Conservation (phyloP, 2,329 filamentous ascomycete genomes). For the Aspergillus candidus region DNA sequence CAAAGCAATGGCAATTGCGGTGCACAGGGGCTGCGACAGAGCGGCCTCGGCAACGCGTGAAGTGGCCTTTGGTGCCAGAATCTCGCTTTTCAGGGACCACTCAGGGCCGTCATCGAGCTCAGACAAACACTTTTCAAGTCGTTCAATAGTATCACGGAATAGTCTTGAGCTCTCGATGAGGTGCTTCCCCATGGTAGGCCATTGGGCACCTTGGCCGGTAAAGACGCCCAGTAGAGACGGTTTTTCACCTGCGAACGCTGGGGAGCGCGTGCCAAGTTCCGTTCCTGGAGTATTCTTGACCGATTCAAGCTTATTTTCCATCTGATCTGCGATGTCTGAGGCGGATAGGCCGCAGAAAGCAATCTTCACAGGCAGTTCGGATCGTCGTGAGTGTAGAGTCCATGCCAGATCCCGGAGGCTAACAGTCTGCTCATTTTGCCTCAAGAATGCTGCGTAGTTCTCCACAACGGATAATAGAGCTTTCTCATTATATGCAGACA, state of each 20-base stretch:
- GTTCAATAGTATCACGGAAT: constrained; percentile 8
- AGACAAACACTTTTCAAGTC: constrained; percentile 6
- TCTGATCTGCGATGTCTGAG: neutral
- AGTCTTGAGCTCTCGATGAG: constrained; percentile 9
- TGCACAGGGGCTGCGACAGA: constrained; percentile 21
- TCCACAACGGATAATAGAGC: constrained; percentile 7
- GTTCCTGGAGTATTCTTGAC: neutral
- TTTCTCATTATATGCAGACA: constrained; percentile 18
- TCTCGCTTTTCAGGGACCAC: constrained; percentile 17
- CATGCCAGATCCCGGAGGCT: neutral
- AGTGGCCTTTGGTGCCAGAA: constrained; percentile 6
- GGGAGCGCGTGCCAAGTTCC: neutral
- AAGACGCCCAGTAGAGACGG: constrained; percentile 19
- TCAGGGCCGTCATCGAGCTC: constrained; percentile 14
- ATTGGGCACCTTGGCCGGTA: constrained; percentile 30
- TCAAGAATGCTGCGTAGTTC: neutral
- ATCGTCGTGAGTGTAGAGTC: neutral
- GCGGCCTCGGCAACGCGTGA: constrained; percentile 17
- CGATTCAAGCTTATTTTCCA: neutral
- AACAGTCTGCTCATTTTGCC: neutral
- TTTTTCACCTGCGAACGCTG: neutral
- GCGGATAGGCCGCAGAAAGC: neutral
- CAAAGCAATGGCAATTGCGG: constrained; percentile 24
- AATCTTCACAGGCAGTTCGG: neutral
- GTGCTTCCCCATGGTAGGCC: constrained; percentile 24